Percentiles rank a stretch among this genome's conserved stretches.
Conservation (phyloP, 768 basidiomycete species). For the Krasilnikovozyma curviuscula region DNA sequence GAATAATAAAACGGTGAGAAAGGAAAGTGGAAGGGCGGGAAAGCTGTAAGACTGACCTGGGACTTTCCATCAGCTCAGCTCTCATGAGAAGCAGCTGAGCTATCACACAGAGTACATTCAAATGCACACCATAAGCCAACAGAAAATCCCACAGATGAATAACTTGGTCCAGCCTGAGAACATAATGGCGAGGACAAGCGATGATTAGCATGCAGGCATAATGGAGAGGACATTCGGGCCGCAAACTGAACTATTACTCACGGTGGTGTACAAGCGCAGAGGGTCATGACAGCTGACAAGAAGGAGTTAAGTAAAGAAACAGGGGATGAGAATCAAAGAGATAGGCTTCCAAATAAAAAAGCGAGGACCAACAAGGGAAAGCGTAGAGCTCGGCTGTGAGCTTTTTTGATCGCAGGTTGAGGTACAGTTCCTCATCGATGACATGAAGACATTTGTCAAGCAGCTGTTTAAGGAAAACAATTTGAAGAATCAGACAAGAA, state of each 20-base stretch:
- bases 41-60: constrained; percentile 39
- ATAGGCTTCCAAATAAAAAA: background rate
- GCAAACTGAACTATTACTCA: background rate
- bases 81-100: constrained; percentile 81
- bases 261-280: constrained; percentile 93
- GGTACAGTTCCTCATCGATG: constrained; percentile 70
- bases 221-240: background rate
- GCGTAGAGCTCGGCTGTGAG: constrained; percentile 91
- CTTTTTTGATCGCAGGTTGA: constrained; percentile 67
- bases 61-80: constrained; percentile 68
- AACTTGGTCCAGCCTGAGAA: constrained; percentile 52
- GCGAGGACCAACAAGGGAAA: constrained; percentile 58
- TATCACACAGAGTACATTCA: constrained; percentile 92
- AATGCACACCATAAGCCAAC: constrained; percentile 83
- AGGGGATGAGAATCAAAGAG: constrained; percentile 1
- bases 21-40: background rate
- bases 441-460: constrained; percentile 80
- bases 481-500: background rate
- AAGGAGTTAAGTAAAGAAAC: background rate
- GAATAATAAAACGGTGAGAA: background rate
- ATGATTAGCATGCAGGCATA: background rate
- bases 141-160: constrained; percentile 93
- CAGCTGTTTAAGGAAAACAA: constrained; percentile 35
- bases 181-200: background rate
- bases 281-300: constrained; percentile 59